phyloP scores from a whole-genome alignment of 2,329 filamentous ascomycete genomes.

The Coniella lustricola region DNA sequence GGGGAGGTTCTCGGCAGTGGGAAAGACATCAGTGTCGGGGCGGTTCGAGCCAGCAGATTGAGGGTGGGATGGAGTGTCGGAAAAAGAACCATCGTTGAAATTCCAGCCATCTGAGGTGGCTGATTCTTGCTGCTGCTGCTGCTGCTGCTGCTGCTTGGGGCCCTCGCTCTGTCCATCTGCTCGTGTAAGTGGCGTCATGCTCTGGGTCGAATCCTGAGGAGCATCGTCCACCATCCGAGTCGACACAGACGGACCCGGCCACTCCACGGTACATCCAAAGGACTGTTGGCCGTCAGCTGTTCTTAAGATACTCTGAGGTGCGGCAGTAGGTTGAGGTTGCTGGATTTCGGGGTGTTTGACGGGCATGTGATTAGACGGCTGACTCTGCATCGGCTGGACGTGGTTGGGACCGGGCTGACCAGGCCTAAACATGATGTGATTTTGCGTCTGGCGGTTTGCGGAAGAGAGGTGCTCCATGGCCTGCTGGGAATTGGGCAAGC shows the following conservation, averaged over 20 bases:
- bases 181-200: conserved; percentile 31
- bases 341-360: conserved; percentile 22
- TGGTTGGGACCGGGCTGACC: conserved; percentile 46
- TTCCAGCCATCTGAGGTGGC: conserved; percentile 77
- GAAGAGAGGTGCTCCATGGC: conserved; percentile 22
- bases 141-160: too few relatives aligned
- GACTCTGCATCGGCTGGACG: conserved; percentile 32
- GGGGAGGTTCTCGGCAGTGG: conserved; percentile 68
- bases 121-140: conserved; percentile 21
- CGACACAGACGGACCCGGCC: conserved; percentile 24
- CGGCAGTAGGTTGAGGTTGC: conserved; percentile 33
- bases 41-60: conserved; percentile 49
- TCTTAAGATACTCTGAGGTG: conserved; percentile 24
- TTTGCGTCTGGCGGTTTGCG: conserved; percentile 6
- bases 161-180: conserved; percentile 36
- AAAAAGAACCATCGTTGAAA: conserved; percentile 72
- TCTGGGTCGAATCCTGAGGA: conserved; percentile 27
- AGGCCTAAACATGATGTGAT: conserved; percentile 21
- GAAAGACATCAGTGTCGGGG: conserved; percentile 84
- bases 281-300: conserved; percentile 8
- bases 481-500: conserved; percentile 36
- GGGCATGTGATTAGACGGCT: conserved; percentile 22
- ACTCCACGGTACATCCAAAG: conserved; percentile 29
- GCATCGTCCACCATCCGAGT: conserved; percentile 20
- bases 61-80: conserved; percentile 43